These are phyloP conservation scores for Paramecium tetraurelia DNA, from an alignment of 73 alveolate genomes.

Conservation along the genomic window DNA sequence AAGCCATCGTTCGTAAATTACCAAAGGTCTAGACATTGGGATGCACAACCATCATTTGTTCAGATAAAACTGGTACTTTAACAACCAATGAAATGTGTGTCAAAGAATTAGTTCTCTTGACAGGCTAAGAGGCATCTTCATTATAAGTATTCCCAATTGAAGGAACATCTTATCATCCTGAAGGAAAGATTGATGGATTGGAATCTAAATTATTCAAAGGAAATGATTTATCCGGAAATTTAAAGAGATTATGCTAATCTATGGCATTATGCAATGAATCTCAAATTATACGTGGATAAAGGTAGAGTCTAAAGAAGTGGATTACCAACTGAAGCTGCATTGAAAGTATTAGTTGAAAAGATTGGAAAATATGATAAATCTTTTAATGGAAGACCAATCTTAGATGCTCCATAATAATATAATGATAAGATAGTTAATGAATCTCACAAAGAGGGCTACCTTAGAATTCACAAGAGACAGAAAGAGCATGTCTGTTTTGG, in stretches of 20 bases:
- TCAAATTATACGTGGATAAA: conserved; percentile 49
- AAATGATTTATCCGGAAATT: neutral
- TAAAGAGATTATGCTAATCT: conserved; percentile 10
- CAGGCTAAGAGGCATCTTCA: conserved; percentile 50
- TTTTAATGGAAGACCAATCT: conserved; percentile 4
- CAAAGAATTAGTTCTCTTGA: conserved; percentile 65
- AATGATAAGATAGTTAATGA: conserved; percentile 20
- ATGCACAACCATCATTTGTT: conserved; percentile 95
- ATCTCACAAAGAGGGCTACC: conserved; percentile 71
- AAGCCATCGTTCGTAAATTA: conserved; percentile 45
- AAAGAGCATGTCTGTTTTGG: conserved; percentile 96
- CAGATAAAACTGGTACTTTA: conserved; percentile 98
- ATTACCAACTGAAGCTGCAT: conserved; percentile 78
- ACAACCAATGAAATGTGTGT: conserved; percentile 91
- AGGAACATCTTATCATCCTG: conserved; percentile 78
- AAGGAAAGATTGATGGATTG: conserved; percentile 70
- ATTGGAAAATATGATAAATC: conserved; percentile 73
- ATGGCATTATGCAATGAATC: conserved; percentile 61
- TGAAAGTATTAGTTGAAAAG: conserved; percentile 90
- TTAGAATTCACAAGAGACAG: conserved; percentile 96
- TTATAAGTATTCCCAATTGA: conserved; percentile 64
- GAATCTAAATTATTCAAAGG: neutral
- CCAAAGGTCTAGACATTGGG: conserved; percentile 88
- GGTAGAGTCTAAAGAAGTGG: conserved; percentile 65
- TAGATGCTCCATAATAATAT: conserved; percentile 58